Evolutionary conservation across 441 rosid species (phyloP).

Genomic region (Pelargonium myrrhifolium): DNA sequence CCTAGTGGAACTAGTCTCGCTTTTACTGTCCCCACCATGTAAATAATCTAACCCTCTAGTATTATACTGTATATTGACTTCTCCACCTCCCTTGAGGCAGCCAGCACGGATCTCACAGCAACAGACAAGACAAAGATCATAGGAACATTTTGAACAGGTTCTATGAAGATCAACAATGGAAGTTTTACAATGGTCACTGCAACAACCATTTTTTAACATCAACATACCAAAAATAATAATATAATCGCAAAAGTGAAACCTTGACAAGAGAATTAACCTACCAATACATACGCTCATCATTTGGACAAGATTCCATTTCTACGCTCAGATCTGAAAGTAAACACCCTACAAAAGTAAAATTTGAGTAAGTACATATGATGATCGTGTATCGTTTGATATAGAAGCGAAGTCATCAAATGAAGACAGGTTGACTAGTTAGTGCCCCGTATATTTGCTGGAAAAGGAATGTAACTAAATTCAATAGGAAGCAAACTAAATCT

Average conservation of each 20-base stretch:
- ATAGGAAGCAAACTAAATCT: neutral
- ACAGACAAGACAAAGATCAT: slow-evolving; percentile 71
- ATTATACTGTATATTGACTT: slow-evolving; percentile 34
- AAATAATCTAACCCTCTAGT: slow-evolving; percentile 32
- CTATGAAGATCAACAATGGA: slow-evolving; percentile 71
- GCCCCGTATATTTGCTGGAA: neutral
- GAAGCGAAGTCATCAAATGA: no score
- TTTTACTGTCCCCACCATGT: slow-evolving; percentile 37
- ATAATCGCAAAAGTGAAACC: neutral
- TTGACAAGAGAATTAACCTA: slow-evolving; percentile 23
- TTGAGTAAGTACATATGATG: slow-evolving; percentile 2
- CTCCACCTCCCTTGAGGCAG: slow-evolving; percentile 31
- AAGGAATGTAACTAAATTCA: neutral
- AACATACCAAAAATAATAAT: neutral
- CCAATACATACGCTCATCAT: slow-evolving; percentile 47
- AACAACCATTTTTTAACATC: slow-evolving; percentile 10
- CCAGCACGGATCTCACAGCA: slow-evolving; percentile 78
- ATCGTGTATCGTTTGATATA: no score
- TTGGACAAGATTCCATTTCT: slow-evolving; percentile 22
- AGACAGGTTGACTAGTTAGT: neutral
- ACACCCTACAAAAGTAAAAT: slow-evolving; percentile 29
- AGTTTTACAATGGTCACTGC: slow-evolving; percentile 67
- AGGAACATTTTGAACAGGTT: slow-evolving; percentile 53
- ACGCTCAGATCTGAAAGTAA: slow-evolving; percentile 23
- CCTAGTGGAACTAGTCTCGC: neutral